Conservation (phyloP, 1,139 yeast genomes). For the Fermentozyma sake region DNA sequence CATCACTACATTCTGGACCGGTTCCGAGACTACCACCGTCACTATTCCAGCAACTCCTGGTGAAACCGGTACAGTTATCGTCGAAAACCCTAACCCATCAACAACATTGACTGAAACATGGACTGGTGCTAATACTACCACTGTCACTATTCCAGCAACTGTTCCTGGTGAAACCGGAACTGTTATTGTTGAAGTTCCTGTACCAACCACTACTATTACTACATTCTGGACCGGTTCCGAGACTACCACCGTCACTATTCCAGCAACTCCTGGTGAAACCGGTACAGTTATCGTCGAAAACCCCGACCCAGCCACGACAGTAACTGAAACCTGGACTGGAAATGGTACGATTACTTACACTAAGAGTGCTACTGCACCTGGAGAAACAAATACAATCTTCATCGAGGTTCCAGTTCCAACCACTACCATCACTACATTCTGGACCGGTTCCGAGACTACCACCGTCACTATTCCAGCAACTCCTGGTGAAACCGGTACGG, state of each 20-base stretch:
- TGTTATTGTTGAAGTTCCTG: slow-evolving; percentile 15
- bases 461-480: slow-evolving; percentile 9
- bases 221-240: slow-evolving; percentile 6
- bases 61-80: slow-evolving; percentile 11
- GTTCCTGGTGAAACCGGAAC: slow-evolving; percentile 13
- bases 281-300: slow-evolving; percentile 13
- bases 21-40: slow-evolving; percentile 5
- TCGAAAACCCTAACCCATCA: slow-evolving; percentile 14
- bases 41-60: slow-evolving; percentile 7
- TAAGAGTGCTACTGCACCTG: slow-evolving; percentile 9
- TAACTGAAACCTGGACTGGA: slow-evolving; percentile 23
- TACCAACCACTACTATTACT: slow-evolving; percentile 10
- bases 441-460: slow-evolving; percentile 4
- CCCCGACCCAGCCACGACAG: slow-evolving; percentile 14
- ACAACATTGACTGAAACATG: slow-evolving; percentile 4
- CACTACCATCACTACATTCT: slow-evolving; percentile 4
- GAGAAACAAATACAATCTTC: slow-evolving; percentile 12
- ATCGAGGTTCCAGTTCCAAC: slow-evolving; percentile 14
- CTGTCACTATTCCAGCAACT: slow-evolving; percentile 7
- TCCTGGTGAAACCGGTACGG: slow-evolving; percentile 13
- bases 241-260: slow-evolving; percentile 5
- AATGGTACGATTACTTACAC: slow-evolving; percentile 10
- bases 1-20: slow-evolving; percentile 9
- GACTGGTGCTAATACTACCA: slow-evolving; percentile 3
- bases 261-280: slow-evolving; percentile 12